phyloP scores from a whole-genome alignment of 495 filamentous ascomycete genomes.

The Platismatia glauca region DNA sequence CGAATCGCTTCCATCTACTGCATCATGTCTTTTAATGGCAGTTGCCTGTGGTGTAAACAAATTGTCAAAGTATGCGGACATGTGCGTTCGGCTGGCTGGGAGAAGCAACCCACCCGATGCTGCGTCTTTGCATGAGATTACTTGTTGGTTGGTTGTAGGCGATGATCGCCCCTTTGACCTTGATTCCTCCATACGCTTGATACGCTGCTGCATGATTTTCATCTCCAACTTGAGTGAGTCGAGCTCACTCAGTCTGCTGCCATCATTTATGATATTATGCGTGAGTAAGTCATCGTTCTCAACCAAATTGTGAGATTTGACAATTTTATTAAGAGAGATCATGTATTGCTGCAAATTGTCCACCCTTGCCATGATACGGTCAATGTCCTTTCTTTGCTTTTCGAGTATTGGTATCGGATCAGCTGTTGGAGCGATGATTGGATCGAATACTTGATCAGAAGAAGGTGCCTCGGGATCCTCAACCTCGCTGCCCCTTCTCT shows the following conservation, averaged over 20 bases:
- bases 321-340: background rate
- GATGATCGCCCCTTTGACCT: background rate
- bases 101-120: background rate
- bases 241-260: conserved; percentile 5
- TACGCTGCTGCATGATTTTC: conserved; percentile 15
- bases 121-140: background rate
- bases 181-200: conserved; percentile 12
- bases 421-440: background rate
- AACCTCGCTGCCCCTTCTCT: background rate
- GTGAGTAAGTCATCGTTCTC: background rate
- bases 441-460: background rate
- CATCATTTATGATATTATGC: background rate
- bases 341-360: conserved; percentile 7
- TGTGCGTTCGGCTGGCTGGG: background rate
- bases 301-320: background rate
- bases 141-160: background rate
- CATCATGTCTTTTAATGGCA: background rate
- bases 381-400: conserved; percentile 5
- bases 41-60: background rate
- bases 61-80: background rate
- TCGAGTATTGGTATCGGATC: background rate
- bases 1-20: background rate
- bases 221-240: conserved; percentile 15
- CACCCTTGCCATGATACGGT: background rate
- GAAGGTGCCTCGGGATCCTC: background rate